These are phyloP conservation scores for Penicillium ucsense DNA, from an alignment of 495 filamentous ascomycete species.

Conservation along the genomic window DNA sequence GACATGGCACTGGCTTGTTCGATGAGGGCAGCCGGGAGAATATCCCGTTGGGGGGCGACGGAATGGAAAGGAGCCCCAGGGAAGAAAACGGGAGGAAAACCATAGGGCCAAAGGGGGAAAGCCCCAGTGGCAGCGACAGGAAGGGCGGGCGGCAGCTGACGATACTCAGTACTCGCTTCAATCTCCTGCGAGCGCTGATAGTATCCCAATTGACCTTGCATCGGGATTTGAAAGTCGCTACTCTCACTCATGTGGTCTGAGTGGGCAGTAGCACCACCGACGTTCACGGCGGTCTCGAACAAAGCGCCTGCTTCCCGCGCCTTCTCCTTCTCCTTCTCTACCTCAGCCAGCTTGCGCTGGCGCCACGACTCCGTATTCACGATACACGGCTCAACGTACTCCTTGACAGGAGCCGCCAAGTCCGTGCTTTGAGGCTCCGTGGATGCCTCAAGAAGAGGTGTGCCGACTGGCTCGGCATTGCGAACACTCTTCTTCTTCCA, in stretches of 20 bases:
- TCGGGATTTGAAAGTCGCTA: not conserved
- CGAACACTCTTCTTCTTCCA: not conserved
- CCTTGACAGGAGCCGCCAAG: not conserved
- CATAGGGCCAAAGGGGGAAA: not conserved
- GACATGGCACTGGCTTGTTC: not conserved
- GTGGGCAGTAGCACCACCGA: not conserved
- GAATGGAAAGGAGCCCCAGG: too few species aligned
- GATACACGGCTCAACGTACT: not conserved
- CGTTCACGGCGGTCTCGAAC: not conserved
- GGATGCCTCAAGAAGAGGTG: not conserved
- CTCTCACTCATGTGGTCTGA: not conserved
- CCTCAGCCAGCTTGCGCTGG: not conserved
- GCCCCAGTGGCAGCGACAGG: not conserved
- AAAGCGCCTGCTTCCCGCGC: not conserved
- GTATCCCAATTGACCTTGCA: not conserved
- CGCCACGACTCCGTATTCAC: constrained; percentile 1
- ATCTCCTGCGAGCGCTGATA: not conserved
- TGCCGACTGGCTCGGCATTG: not conserved
- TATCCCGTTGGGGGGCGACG: too few species aligned
- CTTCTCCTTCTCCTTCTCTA: not conserved
- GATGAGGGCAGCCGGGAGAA: not conserved
- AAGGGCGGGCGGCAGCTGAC: not conserved
- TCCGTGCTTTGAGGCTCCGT: not conserved
- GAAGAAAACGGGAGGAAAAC: too few species aligned
- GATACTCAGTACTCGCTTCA: not conserved